Evolutionary conservation across 306 rosid species (phyloP).

Genomic region (Myrica gale): DNA sequence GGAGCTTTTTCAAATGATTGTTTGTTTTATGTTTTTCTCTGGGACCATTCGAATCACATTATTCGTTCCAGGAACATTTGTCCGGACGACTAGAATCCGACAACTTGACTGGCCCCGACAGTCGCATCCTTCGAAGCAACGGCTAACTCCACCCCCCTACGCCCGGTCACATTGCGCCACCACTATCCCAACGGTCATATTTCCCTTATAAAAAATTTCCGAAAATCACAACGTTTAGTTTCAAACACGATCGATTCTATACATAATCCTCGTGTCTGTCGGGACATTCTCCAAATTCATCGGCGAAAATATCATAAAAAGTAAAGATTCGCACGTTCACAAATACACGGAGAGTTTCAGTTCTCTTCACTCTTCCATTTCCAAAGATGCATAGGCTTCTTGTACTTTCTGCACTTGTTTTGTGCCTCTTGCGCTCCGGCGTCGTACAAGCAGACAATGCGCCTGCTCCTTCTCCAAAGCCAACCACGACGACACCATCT

Average conservation of each 20-base stretch:
- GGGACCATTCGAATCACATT: no score
- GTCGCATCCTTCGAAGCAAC: conserved; percentile 38
- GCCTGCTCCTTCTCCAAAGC: conserved; percentile 66
- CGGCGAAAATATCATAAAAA: neutral
- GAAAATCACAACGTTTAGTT: conserved; percentile 10
- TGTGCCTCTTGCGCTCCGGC: conserved; percentile 20
- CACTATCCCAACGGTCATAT: conserved; percentile 61
- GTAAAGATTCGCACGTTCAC: neutral
- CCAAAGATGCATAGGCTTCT: conserved; percentile 34
- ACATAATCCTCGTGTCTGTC: conserved; percentile 27
- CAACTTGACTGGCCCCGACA: conserved; percentile 27
- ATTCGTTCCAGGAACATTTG: no score
- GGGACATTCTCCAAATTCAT: neutral
- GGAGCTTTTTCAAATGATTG: no score
- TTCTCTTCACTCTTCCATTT: neutral
- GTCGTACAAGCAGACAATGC: conserved; percentile 49
- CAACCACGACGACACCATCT: conserved; percentile 22
- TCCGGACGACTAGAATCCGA: neutral
- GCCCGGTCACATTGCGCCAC: conserved; percentile 22
- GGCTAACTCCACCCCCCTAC: conserved; percentile 53
- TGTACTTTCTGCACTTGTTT: conserved; percentile 27
- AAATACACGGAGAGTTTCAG: neutral
- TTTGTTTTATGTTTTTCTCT: no score
- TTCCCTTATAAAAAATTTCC: neutral
- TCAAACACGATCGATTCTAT: conserved; percentile 1